Base-by-base conservation (phyloP, 108 stramenopile genomes). In the Nitzschia inconspicua region DNA sequence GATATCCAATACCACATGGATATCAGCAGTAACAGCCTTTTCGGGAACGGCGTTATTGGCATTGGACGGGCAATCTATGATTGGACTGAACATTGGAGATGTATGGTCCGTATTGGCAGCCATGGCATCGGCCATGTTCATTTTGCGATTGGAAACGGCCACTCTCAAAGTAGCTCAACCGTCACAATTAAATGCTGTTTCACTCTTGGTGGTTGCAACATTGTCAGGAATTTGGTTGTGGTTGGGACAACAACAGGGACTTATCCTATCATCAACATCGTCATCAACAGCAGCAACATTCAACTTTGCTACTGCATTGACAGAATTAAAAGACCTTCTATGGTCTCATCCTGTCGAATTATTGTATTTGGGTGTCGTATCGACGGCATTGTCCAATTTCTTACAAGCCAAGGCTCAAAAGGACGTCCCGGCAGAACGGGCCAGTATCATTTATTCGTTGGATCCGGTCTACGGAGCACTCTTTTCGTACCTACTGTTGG, bases 401-500 rank as follows among this genome's bases (percentile, higher is more conserved):
- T 72, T 94, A 19, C 89, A 94, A 73, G 80, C 89, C 0, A 79
- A 78, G 47, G 89, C 83, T 0, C 89, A 91, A 57, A 71, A 75
- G 26, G 73, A 76, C 36, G 72, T 91, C 0, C 65, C 81, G 1
- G 88, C 93, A 1, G 88, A 88, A 59, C 74, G 86, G 19, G 93
- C 93, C 9, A 80, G 85, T 4, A 77, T 95, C 4, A 85, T 95
- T 22, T 95, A 91, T 68, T 85, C 86, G 24, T 80, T 91, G 71
- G 93, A 95, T 80, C 93, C 93, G 11, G 86, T 95, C 3, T 95
- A 87, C 57, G 93, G 89, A 31, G 93, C 93, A 3, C 18, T 84
- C 27, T 91, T 91, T 68, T 78, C 88, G 1, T 73, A 71, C 62
- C 20, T 87, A 8, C 57, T 85, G 42, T 55, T 95, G n/a, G 86